Evolutionary conservation across 305 asterid species (phyloP), one percentile per base, ranked within the genome.

Genomic region (Fraxinus sp.): DNA sequence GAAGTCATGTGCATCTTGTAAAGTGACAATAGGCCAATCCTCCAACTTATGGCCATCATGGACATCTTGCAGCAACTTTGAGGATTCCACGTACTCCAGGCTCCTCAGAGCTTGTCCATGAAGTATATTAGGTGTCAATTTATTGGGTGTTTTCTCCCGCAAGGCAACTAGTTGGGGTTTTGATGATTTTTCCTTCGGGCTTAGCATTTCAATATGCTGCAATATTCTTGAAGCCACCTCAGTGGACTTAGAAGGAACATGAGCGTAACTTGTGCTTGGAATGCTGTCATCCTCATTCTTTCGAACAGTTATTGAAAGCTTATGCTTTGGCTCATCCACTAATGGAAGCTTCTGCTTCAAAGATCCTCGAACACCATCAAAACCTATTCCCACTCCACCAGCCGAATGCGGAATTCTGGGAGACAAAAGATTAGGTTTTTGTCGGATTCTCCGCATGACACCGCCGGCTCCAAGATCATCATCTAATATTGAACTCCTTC

Each of bases 201-300:
- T 85, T 82, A 93, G 62, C 62, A 84, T 90, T 78, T 94, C 96
- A 87, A 94, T 92, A 32, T 92, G 95, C 90, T 92, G 92, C 87
- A 96, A 89, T 84, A 96, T 93, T 88, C 84, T 93, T 78, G 95
- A 85, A 81, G 99, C 99, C 84, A 90, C 89, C 87, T 91, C 92
- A 83, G 86, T 90, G 52, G 97, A 94, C 89, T 87, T 86, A 64
- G 92, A 72, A 86, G 95, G 96, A 52, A 94, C 92, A 75, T 62
- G 86, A 35, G 87, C 80, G 86, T 86, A 89, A 83, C 91, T 92
- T 77, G 92, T 80, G 79, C 89, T 88, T 24, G 97, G 90, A 76
- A 84, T 78, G 84, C 86, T 82, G 79, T 49, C 87, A 82, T 83
- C 85, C 81, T 85, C 89, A 77, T 80, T 88, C 79, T 89, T 91